Evolutionary conservation across 768 basidiomycete species (phyloP), one percentile per base, ranked within the genome.

Genomic region (Hirschioporus abietinus): DNA sequence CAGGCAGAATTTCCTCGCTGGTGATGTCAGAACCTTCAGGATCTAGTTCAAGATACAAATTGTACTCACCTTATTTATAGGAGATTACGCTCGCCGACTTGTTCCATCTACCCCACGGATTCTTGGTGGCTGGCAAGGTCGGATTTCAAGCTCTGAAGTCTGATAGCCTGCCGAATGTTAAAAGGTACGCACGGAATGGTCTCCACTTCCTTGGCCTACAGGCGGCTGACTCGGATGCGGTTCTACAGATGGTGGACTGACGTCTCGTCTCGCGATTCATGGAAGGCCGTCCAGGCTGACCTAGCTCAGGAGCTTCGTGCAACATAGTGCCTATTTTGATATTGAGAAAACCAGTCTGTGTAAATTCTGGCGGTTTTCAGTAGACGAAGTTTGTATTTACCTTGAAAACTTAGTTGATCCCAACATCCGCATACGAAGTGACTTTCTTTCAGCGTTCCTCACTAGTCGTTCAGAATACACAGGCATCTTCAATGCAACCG

Each of bases 41-140:
- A 20, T 64, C 15, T 12, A n/a, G 25, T 1, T 27, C 8, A n/a
- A n/a, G n/a, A n/a, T n/a, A n/a, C 61, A 6, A 64, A 58, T 25
- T 60, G 18, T 25, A 36, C 23, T 35, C 0, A 24, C 62, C 26
- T 65, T 17, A 36, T 62, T 23, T 20, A 17, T 63, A 82, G 78
- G 70, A 74, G 26, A 25, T 89, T 64, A 86, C 85, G 8, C 76
- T 88, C 0, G 86, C 83, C 2, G 88, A 89, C 71, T 76, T 89
- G 10, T 82, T 81, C 73, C 86, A 88, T 72, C 71, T 88, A 34
- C 81, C 86, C 0, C 82, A 81, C 63, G 83, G 80, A 24, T 64
- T 60, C 12, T 23, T 72, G 60, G 69, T 81, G 10, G 30, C 23
- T 25, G 30, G 36, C 69, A 52, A 5, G 12, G 42, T 12, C 12